Evolutionary conservation across 2,329 filamentous ascomycete genomes (phyloP), one percentile per base, ranked within the genome.

Genomic region (Fusarium sp.): DNA sequence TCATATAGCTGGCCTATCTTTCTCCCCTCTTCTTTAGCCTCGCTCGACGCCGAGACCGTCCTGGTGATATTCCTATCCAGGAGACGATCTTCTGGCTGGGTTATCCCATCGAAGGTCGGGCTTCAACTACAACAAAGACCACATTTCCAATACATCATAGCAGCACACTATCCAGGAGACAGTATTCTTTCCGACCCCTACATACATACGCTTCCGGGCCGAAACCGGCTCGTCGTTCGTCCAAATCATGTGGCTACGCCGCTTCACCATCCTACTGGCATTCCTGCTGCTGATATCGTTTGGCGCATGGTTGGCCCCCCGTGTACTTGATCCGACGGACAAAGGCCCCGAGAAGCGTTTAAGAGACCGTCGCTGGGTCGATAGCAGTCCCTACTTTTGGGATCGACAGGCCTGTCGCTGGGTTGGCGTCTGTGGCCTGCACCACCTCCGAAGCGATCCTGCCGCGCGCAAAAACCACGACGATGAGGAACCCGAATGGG

Each of bases 401-500:
- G 93, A 95, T 81, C 88, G 93, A 35, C 94, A 94, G 79, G 86
- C 90, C 9, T 97, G 95, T 80, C 89, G 90, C 54, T 97, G 93
- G 92, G 84, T 97, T 47, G 89, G 93, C 37, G 82, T 97, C 31
- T 98, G 95, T 80, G 94, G 94, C 27, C 81, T 94, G n/a, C 86
- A 92, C 61, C 94, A 97, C 79, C 84, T 95, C 74, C 87, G 89
- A 62, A 89, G 85, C 52, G 91, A 92, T 78, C 87, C 89, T 24
- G 91, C 83, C 22, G 81, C 81, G 20, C 84, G 82, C n/a, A 72
- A 74, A 24, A 70, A 72, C 37, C 69, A 76, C 29, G 79, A 80
- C 18, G 78, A 80, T 5, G 75, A 80, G 29, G 79, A 79, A 35
- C 78, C 81, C 7, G 77, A 77, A 74, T 79, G 80, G 69, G 69